A percentile compares a stretch with the other conserved stretches of the same genome.
These are phyloP conservation scores for Boletus sensibilis DNA, from an alignment of 768 basidiomycete genomes.

Conservation along the genomic window DNA sequence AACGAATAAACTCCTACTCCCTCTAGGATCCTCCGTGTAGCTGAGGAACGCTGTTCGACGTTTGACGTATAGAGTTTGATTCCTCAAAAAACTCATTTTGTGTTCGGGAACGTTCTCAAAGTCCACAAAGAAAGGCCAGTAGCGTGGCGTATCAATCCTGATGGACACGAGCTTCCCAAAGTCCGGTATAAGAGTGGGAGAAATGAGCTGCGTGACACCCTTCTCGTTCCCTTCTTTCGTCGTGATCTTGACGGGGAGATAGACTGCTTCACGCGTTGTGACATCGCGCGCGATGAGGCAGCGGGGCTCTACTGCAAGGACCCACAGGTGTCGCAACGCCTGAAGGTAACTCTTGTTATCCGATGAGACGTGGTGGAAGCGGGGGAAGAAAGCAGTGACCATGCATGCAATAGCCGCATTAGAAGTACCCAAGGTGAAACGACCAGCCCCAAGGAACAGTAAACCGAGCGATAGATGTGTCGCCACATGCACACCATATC, in stretches of 20 bases:
- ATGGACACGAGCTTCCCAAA: slow-evolving; percentile 80
- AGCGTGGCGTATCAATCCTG: slow-evolving; percentile 88
- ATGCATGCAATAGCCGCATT: slow-evolving; percentile 89
- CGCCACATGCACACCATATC: slow-evolving; percentile 88
- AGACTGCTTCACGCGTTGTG: slow-evolving; percentile 86
- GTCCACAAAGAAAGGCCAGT: slow-evolving; percentile 91
- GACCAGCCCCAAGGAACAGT: slow-evolving; percentile 90
- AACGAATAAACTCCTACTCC: slow-evolving; percentile 88
- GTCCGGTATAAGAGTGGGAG: slow-evolving; percentile 91
- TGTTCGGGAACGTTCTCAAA: slow-evolving; percentile 66
- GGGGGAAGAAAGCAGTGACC: slow-evolving; percentile 89
- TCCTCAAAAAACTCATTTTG: slow-evolving; percentile 64
- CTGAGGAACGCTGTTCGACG: slow-evolving; percentile 89
- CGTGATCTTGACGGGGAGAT: slow-evolving; percentile 87
- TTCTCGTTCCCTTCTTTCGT: slow-evolving; percentile 62
- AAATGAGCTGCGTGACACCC: slow-evolving; percentile 78
- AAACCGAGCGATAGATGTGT: slow-evolving; percentile 89
- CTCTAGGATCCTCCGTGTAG: slow-evolving; percentile 92
- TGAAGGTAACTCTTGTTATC: slow-evolving; percentile 93
- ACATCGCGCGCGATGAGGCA: slow-evolving; percentile 92
- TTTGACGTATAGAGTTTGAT: slow-evolving; percentile 88
- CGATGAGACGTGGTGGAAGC: slow-evolving; percentile 71
- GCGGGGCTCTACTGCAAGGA: slow-evolving; percentile 89
- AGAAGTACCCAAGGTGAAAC: slow-evolving; percentile 88
- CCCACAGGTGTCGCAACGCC: slow-evolving; percentile 94